These are phyloP conservation scores for Intubia oerlemansii DNA, from an alignment of 2,329 filamentous ascomycete genomes.

Conservation along the genomic window DNA sequence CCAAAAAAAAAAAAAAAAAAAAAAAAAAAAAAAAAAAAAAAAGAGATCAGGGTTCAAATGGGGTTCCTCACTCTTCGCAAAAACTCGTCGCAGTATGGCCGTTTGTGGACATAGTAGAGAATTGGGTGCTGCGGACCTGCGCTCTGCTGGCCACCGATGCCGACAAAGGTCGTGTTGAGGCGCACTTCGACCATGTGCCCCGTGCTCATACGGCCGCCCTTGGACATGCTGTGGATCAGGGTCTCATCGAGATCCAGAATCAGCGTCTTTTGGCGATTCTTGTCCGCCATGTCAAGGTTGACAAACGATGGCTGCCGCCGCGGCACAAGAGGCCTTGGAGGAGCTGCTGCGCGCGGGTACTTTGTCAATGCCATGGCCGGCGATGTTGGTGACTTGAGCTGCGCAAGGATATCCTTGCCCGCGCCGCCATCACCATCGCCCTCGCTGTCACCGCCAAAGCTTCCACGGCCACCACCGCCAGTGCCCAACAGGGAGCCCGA, in stretches of 20 bases:
- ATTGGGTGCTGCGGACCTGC: constrained; percentile 84
- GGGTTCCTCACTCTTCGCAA: too few species aligned
- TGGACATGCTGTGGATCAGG: constrained; percentile 92
- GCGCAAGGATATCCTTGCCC: constrained; percentile 43
- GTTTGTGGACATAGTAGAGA: constrained; percentile 95
- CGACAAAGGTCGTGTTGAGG: constrained; percentile 50
- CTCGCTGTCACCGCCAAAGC: constrained; percentile 13
- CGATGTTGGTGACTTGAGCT: constrained; percentile 85
- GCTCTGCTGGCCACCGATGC: constrained; percentile 40
- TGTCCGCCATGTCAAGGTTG: constrained; percentile 27
- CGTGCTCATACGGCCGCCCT: constrained; percentile 84
- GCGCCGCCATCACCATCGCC: constrained; percentile 11
- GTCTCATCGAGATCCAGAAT: constrained; percentile 95
- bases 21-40: not conserved
- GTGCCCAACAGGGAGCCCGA: constrained; percentile 11
- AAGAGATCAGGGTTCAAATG: too few species aligned
- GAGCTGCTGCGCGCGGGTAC: constrained; percentile 77
- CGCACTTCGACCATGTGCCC: constrained; percentile 99
- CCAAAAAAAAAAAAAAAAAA: not conserved
- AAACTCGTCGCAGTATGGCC: constrained; percentile 92
- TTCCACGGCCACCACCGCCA: constrained; percentile 7
- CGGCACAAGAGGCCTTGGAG: constrained; percentile 76
- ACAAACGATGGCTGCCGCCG: constrained; percentile 77
- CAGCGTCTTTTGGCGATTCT: constrained; percentile 65
- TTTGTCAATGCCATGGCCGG: constrained; percentile 58